Base-by-base conservation (phyloP, 495 filamentous ascomycete genomes). In the Daldinia childiae region DNA sequence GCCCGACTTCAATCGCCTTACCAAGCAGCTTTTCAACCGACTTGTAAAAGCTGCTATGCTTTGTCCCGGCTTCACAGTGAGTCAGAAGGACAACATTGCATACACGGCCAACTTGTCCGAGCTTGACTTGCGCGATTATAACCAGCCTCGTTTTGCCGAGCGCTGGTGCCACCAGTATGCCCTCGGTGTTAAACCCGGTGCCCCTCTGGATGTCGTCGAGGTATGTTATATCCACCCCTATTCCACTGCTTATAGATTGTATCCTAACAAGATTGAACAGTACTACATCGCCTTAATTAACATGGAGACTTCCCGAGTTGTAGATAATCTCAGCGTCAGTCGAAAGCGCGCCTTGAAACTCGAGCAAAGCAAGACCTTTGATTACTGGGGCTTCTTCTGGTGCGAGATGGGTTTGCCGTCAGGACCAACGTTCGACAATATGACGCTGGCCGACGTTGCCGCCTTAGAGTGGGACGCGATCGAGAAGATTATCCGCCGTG, bases 41-140 rank as follows among this genome's bases (percentile, higher is more conserved):
- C 76, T 91, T n/a, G 78, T 87, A 29, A 79, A 79, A 1, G 85
- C 88, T 1, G 87, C 84, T 17, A 79, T 92, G 65, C 79, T 79
- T 0, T 93, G 90, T 67, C 86, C 87, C 6, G 89, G 85, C 0
- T 93, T 93, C 77, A 87, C 85, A 15, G 87, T 90, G 2, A 72
- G 82, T 4, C 88, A 90, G 80, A 87, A 86, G 76, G 84, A 87
- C 66, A 82, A 84, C 69, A 79, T 88, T 38, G 79, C 81, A 2
- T 70, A 51, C 27, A 26, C 71, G 11, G 62, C 73, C 2, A 67
- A 75, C n/a, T 24, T 81, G 30, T 27, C 56, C 0, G 74, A 73
- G 1, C 29, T 57, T 3, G 57, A 72, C 41, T 43, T 65, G 36
- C 70, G 69, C 12, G 43, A 71, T 3, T 81, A 78, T 59, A 76